A percentile compares a stretch with the other conserved stretches of the same genome.
These are phyloP conservation scores for Penicillium diatomitis DNA, from an alignment of 495 filamentous ascomycete species.

Conservation along the genomic window DNA sequence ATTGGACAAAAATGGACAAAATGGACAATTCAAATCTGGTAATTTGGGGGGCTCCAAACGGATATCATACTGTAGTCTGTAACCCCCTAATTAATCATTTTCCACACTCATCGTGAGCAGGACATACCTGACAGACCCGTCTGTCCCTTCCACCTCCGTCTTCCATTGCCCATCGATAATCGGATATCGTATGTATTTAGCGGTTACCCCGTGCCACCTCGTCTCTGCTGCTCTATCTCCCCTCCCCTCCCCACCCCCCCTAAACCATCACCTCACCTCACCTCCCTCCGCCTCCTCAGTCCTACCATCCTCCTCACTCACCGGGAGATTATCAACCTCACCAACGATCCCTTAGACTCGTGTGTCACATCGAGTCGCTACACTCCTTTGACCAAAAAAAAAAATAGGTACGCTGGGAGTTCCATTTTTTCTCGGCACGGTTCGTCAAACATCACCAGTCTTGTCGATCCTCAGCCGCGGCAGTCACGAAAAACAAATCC, in stretches of 20 bases:
- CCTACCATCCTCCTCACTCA: neutral
- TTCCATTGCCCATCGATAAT: slow-evolving; percentile 9
- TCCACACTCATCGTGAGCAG: neutral
- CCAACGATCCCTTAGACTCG: slow-evolving; percentile 2
- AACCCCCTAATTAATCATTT: no score
- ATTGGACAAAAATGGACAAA: no score
- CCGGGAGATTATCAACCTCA: no score
- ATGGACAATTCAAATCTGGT: no score
- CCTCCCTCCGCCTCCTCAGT: slow-evolving; percentile 2
- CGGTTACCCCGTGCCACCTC: slow-evolving; percentile 22
- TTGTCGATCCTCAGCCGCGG: neutral
- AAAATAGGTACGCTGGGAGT: slow-evolving; percentile 1
- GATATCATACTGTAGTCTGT: no score
- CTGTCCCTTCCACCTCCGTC: neutral
- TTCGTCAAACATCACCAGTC: neutral
- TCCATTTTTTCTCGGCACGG: slow-evolving; percentile 7
- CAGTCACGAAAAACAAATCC: no score
- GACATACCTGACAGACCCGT: neutral
- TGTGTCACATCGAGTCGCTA: neutral
- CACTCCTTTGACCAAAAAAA: neutral
- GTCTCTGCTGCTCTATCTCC: slow-evolving; percentile 1
- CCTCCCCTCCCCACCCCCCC: slow-evolving; percentile 1
- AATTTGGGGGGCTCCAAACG: no score
- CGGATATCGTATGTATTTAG: slow-evolving; percentile 22
- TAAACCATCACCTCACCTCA: slow-evolving; percentile 4